Conservation (phyloP, 495 filamentous ascomycete genomes). For the Penicillium taxi region DNA sequence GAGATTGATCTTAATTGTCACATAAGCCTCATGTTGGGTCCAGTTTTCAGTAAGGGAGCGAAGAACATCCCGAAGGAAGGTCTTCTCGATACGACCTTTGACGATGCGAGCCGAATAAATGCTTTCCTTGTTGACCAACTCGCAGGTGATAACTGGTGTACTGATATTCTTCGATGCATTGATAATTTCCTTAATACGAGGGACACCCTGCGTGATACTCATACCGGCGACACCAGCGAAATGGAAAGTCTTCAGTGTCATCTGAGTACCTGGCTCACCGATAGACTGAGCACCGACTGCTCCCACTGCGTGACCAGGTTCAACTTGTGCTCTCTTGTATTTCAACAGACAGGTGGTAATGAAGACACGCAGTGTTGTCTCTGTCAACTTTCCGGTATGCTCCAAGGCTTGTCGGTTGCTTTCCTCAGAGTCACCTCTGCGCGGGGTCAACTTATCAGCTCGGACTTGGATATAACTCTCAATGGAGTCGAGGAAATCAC, state of each 20-base stretch:
- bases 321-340: conserved; percentile 80
- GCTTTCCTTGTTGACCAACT: conserved; percentile 59
- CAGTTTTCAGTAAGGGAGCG: conserved; percentile 74
- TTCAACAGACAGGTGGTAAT: conserved; percentile 77
- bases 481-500: conserved; percentile 74
- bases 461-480: conserved; percentile 56
- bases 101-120: conserved; percentile 75
- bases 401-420: conserved; percentile 44
- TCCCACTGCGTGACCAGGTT: conserved; percentile 95
- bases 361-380: conserved; percentile 62
- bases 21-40: conserved; percentile 60
- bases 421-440: conserved; percentile 35
- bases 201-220: conserved; percentile 98
- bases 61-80: conserved; percentile 49
- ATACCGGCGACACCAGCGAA: conserved; percentile 99
- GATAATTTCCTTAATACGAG: conserved; percentile 99
- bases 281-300: conserved; percentile 97
- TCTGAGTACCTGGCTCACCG: conserved; percentile 96
- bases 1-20: conserved; percentile 70
- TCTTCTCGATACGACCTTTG: conserved; percentile 80
- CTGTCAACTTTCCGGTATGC: conserved; percentile 72
- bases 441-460: conserved; percentile 43
- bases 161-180: conserved; percentile 89
- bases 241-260: conserved; percentile 99
- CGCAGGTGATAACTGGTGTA: conserved; percentile 86